Percentiles rank a stretch among this genome's conserved stretches.
These are phyloP conservation scores for Adansonia digitata DNA, from an alignment of 345 rosid species.

Conservation along the genomic window DNA sequence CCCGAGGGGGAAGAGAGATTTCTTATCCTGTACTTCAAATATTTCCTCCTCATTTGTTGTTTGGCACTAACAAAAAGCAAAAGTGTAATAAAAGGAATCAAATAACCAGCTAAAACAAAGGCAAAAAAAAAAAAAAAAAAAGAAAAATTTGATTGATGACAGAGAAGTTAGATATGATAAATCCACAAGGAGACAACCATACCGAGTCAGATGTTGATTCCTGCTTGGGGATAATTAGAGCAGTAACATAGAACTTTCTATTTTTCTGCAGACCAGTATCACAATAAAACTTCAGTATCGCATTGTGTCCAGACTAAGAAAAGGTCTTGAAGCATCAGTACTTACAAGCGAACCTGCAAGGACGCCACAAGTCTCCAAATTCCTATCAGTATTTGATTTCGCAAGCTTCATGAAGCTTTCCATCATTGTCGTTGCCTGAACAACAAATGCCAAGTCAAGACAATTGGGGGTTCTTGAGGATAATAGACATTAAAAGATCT, in stretches of 20 bases:
- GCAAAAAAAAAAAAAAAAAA: neutral
- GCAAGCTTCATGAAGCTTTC: conserved; percentile 94
- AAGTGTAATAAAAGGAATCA: neutral
- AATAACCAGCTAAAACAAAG: neutral
- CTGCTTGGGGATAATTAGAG: conserved; percentile 96
- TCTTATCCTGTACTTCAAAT: conserved; percentile 95
- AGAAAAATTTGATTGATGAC: neutral
- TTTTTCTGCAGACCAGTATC: conserved; percentile 56
- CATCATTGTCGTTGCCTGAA: conserved; percentile 90
- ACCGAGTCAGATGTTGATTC: conserved; percentile 93
- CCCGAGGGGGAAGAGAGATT: conserved; percentile 90
- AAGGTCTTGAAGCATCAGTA: conserved; percentile 15
- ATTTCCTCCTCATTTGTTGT: conserved; percentile 96
- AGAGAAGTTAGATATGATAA: conserved; percentile 2
- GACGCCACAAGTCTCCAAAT: conserved; percentile 96
- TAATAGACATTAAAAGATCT: neutral
- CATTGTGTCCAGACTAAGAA: neutral
- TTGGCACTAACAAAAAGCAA: conserved; percentile 58
- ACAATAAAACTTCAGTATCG: conserved; percentile 19
- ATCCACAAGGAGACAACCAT: conserved; percentile 24
- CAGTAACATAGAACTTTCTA: conserved; percentile 75
- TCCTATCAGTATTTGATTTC: conserved; percentile 69
- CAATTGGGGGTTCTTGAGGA: neutral
- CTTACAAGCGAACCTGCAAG: conserved; percentile 97
- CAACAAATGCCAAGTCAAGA: conserved; percentile 10